Percentiles rank a stretch among this genome's conserved stretches.
Conservation (phyloP, 257 asterid species). For the Petrea volubilis region DNA sequence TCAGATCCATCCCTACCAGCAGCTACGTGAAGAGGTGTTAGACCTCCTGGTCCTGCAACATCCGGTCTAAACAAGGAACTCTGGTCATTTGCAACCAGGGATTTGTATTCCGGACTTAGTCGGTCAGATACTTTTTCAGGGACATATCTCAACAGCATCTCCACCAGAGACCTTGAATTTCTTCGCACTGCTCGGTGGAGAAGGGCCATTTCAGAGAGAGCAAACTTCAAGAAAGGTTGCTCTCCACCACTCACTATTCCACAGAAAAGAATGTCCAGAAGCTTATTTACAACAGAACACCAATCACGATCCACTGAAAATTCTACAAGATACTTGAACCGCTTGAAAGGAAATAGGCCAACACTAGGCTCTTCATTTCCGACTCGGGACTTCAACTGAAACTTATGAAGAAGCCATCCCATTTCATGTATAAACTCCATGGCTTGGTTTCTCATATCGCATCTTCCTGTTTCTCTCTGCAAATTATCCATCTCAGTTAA, state of each 20-base stretch:
- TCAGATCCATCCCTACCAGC: slow-evolving; percentile 81
- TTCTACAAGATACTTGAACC: slow-evolving; percentile 65
- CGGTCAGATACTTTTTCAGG: slow-evolving; percentile 55
- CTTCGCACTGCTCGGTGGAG: slow-evolving; percentile 74
- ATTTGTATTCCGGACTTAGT: slow-evolving; percentile 44
- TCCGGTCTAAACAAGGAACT: slow-evolving; percentile 67
- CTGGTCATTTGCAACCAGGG: slow-evolving; percentile 28
- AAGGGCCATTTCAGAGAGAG: slow-evolving; percentile 62
- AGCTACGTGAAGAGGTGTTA: slow-evolving; percentile 85
- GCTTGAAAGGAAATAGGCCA: slow-evolving; percentile 45
- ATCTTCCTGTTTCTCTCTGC: slow-evolving; percentile 33
- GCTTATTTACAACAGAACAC: slow-evolving; percentile 69
- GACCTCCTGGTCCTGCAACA: slow-evolving; percentile 66
- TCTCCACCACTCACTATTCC: slow-evolving; percentile 57
- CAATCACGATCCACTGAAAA: slow-evolving; percentile 70
- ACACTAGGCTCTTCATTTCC: slow-evolving; percentile 40
- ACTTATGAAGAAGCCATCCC: slow-evolving; percentile 80
- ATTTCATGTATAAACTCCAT: slow-evolving; percentile 72
- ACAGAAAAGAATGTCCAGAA: slow-evolving; percentile 52
- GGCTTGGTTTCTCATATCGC: slow-evolving; percentile 43
- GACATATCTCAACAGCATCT: slow-evolving; percentile 58
- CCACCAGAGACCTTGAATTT: slow-evolving; percentile 70
- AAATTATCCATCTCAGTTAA: slow-evolving; percentile 32
- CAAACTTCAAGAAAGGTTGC: slow-evolving; percentile 49
- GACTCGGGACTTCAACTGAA: slow-evolving; percentile 40